Percentiles rank a stretch among this genome's conserved stretches.
Evolutionary conservation across 306 rosid species (phyloP).

Genomic region (cucumber (Cucumis sativus)): DNA sequence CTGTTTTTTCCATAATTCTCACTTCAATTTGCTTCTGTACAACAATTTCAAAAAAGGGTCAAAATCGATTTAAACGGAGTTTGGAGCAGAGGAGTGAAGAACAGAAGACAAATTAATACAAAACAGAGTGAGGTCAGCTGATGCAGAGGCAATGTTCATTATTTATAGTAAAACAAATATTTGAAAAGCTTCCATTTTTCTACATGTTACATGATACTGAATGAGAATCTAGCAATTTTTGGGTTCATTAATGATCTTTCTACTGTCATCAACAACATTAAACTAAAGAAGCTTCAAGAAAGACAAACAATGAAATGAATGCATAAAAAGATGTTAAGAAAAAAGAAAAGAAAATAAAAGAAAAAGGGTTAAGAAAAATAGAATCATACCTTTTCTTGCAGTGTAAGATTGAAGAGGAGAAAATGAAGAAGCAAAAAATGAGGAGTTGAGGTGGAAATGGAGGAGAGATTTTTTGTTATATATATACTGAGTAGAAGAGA

Average conservation of each 20-base stretch:
- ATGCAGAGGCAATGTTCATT: no score
- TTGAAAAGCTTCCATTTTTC: neutral
- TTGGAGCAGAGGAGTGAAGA: neutral
- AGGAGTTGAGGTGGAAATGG: neutral
- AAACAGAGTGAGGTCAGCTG: no score
- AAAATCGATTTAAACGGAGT: neutral
- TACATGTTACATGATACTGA: neutral
- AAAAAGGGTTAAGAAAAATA: neutral
- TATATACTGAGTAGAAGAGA: neutral
- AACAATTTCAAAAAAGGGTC: neutral
- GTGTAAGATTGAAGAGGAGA: neutral
- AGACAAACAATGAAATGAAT: neutral
- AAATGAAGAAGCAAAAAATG: neutral
- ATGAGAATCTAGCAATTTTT: no score
- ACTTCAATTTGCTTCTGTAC: neutral
- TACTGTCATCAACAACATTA: neutral
- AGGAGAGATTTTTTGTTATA: neutral
- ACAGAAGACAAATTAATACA: no score
- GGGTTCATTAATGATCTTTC: neutral
- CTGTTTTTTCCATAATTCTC: conserved; percentile 36
- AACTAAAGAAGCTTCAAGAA: neutral
- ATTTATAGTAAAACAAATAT: no score
- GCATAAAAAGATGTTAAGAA: neutral
- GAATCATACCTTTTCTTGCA: neutral
- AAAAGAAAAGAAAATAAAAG: neutral